A percentile compares a stretch with the other conserved stretches of the same genome.
phyloP scores from a whole-genome alignment of 1,284 basidiomycete species.

The Sanguinoderma infundibulare region DNA sequence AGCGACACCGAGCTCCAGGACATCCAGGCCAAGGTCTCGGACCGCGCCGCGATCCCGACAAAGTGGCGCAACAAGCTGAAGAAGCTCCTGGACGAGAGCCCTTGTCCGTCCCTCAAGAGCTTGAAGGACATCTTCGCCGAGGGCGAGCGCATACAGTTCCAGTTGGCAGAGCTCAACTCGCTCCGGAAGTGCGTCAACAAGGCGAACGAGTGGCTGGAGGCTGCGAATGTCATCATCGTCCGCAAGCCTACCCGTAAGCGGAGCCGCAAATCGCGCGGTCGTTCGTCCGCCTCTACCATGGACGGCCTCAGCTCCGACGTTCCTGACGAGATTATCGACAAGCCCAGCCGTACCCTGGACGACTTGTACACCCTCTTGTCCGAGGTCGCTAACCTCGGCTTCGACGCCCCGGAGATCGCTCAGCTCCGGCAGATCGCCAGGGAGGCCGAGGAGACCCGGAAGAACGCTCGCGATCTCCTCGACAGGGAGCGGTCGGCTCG shows the following conservation, averaged over 20 bases:
- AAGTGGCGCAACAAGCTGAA: conserved; percentile 77
- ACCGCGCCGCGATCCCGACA: conserved; percentile 77
- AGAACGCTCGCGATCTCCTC: conserved; percentile 58
- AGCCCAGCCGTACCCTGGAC: conserved; percentile 67
- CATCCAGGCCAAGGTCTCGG: conserved; percentile 65
- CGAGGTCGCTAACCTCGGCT: conserved; percentile 78
- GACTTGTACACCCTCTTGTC: conserved; percentile 71
- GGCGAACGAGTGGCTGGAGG: conserved; percentile 86
- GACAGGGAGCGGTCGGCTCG: conserved; percentile 35
- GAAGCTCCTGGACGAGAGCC: conserved; percentile 68
- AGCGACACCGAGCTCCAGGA: conserved; percentile 81
- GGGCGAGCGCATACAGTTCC: conserved; percentile 83
- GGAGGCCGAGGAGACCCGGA: conserved; percentile 69
- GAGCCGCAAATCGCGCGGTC: conserved; percentile 64
- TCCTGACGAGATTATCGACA: conserved; percentile 49
- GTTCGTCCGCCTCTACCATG: conserved; percentile 41
- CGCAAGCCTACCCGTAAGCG: conserved; percentile 77
- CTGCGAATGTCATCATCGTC: conserved; percentile 71
- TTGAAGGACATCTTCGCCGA: conserved; percentile 83
- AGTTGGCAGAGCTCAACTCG: conserved; percentile 72
- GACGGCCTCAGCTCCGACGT: conserved; percentile 47
- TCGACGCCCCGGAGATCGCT: conserved; percentile 77
- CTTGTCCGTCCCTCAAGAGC: conserved; percentile 74
- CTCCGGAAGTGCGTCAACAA: conserved; percentile 81
- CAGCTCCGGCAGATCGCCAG: conserved; percentile 59